Base-by-base conservation (phyloP, 768 basidiomycete species). In the Lactarius indigo region DNA sequence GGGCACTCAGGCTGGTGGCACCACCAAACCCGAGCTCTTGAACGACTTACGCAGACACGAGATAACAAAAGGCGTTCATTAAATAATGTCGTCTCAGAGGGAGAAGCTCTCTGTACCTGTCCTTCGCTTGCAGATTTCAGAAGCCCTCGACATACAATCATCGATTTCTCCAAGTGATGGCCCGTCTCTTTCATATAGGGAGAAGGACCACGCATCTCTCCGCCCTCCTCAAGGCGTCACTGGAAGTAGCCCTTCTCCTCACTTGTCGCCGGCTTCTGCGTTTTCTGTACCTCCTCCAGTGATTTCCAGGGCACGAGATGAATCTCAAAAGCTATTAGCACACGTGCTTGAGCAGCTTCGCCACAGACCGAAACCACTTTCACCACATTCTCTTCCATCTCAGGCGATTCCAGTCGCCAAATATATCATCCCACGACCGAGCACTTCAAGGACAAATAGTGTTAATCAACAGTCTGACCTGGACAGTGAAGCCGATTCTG, bases 291-390 rank as follows among this genome's bases (percentile, higher is more conserved):
- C 66, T 54, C 55, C 69, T 63, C 75, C 68, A 76, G 78, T 75
- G 8, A 63, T 70, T 33, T 75, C 74, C 61, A 82, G 81, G 68
- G 82, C 82, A 33, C 79, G 79, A 39, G 82, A 84, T 61, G 91
- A 91, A 74, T 85, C 87, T 10, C 83, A 85, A 58, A 92, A 92
- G 73, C 79, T 91, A 28, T 78, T 92, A 4, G 81, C 84, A 0
- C 85, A 89, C 73, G 78, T 91, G 33, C 77, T 93, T 18, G 79
- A 79, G 23, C 85, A 88, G 70, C 80, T 94, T n/a, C 82, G 84
- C 57, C 78, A 76, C 59, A 81, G 91, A 63, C 77, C 76, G 5
- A 79, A 80, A 67, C 86, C 88, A 35, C 84, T 85, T 2, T 73
- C 66, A 15, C 52, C 63, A 23, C 31, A 59, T 26, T 17, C 28